Evolutionary conservation across 805 yeast species (phyloP).

Genomic region (Priceomyces melissophilus): DNA sequence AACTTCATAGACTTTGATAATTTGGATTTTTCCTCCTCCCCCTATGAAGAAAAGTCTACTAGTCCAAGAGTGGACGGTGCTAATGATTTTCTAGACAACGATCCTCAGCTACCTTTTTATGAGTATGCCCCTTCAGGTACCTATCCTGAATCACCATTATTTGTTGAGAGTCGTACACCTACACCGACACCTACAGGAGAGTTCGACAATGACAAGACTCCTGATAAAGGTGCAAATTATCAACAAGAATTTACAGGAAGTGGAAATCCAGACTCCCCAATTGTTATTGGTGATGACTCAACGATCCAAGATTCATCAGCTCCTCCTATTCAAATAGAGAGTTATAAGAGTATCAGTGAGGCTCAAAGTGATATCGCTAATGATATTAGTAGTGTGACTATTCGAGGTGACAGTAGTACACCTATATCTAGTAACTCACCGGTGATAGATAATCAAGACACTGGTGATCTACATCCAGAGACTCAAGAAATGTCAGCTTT

Average conservation of each 20-base stretch:
- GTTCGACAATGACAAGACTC: background rate
- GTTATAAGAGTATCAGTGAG: background rate
- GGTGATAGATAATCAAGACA: background rate
- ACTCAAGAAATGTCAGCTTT: background rate
- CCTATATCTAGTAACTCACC: background rate
- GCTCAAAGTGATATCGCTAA: background rate
- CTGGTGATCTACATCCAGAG: background rate
- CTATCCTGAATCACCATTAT: background rate
- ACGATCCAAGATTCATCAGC: conserved; percentile 6
- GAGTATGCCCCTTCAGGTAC: background rate
- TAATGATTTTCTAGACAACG: too few relatives aligned
- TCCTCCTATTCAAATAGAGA: conserved; percentile 6
- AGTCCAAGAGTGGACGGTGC: too few relatives aligned
- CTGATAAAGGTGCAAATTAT: background rate
- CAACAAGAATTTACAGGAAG: too few relatives aligned
- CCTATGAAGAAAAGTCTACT: conserved; percentile 7
- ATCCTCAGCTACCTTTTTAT: background rate
- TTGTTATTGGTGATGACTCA: conserved; percentile 1
- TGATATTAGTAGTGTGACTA: background rate
- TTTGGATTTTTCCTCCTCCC: conserved; percentile 27
- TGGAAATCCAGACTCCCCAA: conserved; percentile 1
- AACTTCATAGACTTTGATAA: conserved; percentile 40
- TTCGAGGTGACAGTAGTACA: background rate
- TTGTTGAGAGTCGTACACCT: too few relatives aligned
- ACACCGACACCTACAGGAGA: too few relatives aligned